Evolutionary conservation across 73 alveolate genomes (phyloP).

Genomic region (Tetrahymena malaccensis): DNA sequence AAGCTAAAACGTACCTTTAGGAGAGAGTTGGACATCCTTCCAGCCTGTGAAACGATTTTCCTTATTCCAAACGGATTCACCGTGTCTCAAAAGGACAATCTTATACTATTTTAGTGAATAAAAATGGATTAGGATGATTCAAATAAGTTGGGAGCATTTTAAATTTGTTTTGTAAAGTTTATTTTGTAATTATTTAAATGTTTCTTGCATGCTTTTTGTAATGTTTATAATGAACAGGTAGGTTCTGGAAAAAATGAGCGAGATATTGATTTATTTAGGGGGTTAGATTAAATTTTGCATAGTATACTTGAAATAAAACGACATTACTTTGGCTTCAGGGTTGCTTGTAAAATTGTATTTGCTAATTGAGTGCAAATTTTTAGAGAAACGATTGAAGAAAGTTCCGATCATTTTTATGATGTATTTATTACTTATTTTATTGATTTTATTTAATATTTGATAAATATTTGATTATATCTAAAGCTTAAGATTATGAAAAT

Average conservation of each 20-base stretch:
- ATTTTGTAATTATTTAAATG: too few relatives aligned
- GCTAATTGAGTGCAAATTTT: background rate
- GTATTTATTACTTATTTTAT: background rate
- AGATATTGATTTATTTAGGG: background rate
- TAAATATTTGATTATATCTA: background rate
- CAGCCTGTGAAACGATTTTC: slow-evolving; percentile 98
- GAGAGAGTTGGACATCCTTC: slow-evolving; percentile 95
- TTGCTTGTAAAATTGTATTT: background rate
- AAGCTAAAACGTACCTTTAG: slow-evolving; percentile 12
- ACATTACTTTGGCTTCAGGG: background rate
- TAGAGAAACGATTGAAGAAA: background rate
- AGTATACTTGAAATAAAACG: background rate
- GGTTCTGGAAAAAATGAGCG: background rate
- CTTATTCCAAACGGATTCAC: slow-evolving; percentile 90
- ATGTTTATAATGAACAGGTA: too few relatives aligned
- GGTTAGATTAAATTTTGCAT: background rate
- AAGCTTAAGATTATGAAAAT: background rate
- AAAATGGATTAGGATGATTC: background rate
- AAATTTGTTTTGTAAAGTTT: too few relatives aligned
- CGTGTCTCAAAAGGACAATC: slow-evolving; percentile 89
- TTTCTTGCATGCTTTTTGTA: too few relatives aligned
- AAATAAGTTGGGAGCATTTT: background rate
- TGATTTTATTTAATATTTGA: background rate
- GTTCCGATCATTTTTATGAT: background rate
- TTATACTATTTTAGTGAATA: background rate